Conservation (phyloP, 306 rosid genomes). For the Prunus persica region Prunus_persica_NCBIv2 NC_034009.1:33767501-33768000, state of each 20-base stretch:
- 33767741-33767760: too few relatives aligned
- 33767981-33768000: constrained; percentile 88
- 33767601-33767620: constrained; percentile 70
- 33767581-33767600: too few relatives aligned
- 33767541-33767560: neutral
- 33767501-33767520: neutral
- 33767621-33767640: constrained; percentile 54
- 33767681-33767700: neutral
- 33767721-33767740: neutral
- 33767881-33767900: neutral
- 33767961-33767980: constrained; percentile 68
- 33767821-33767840: constrained; percentile 54
- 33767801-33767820: constrained; percentile 94
- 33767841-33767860: neutral
- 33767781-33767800: constrained; percentile 64
- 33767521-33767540: constrained; percentile 8
- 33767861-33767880: neutral
- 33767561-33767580: neutral
- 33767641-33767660: constrained; percentile 76
- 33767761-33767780: constrained; percentile 70
- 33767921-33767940: constrained; percentile 38
- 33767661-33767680: constrained; percentile 82
- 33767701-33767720: neutral
- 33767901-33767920: neutral
- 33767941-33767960: constrained; percentile 56